These are phyloP conservation scores for Hippophae tibetana DNA, from an alignment of 306 rosid genomes.

Conservation along the genomic window DNA sequence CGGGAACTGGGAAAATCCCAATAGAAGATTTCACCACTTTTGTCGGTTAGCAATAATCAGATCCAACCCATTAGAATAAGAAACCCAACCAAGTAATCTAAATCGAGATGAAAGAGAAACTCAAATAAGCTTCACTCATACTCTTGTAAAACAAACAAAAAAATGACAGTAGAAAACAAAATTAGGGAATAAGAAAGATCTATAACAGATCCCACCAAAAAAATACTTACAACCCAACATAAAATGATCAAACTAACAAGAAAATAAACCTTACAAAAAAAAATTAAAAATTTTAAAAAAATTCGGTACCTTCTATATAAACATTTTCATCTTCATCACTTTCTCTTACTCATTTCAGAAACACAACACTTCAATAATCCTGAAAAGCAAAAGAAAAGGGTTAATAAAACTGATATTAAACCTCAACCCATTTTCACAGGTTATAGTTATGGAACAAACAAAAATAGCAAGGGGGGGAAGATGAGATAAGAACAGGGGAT, in stretches of 20 bases:
- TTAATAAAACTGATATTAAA: background rate
- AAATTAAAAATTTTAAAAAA: no score
- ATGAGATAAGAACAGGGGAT: background rate
- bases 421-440: background rate
- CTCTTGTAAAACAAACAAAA: constrained; percentile 12
- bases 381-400: background rate
- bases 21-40: constrained; percentile 30
- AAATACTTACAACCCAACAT: background rate
- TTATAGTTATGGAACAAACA: background rate
- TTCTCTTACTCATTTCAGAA: constrained; percentile 1
- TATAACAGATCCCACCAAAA: constrained; percentile 50
- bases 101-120: constrained; percentile 15
- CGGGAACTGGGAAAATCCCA: constrained; percentile 16
- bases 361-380: constrained; percentile 14
- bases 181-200: constrained; percentile 36
- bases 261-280: background rate
- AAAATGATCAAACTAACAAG: background rate
- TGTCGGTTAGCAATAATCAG: constrained; percentile 56
- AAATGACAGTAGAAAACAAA: constrained; percentile 24
- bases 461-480: background rate
- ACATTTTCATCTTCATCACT: constrained; percentile 10
- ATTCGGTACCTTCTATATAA: background rate
- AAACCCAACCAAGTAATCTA: constrained; percentile 18
- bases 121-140: constrained; percentile 23
- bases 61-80: constrained; percentile 31